Conservation (phyloP, 345 rosid species). For the Moricandia moricandioides region DNA sequence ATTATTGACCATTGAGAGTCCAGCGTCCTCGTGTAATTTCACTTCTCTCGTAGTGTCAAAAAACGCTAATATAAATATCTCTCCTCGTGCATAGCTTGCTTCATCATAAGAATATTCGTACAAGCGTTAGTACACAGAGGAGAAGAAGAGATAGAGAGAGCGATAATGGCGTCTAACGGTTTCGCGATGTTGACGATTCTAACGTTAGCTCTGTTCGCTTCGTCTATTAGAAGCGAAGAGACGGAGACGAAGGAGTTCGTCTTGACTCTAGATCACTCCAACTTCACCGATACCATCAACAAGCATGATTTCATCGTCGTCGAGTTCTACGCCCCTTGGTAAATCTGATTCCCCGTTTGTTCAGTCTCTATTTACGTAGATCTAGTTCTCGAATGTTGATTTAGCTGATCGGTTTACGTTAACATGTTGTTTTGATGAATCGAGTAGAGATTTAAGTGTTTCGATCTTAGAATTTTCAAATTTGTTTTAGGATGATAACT, state of each 20-base stretch:
- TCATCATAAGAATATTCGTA: neutral
- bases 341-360: neutral
- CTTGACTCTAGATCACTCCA: constrained; percentile 80
- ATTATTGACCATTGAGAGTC: neutral
- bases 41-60: neutral
- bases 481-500: neutral
- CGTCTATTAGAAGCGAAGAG: constrained; percentile 47
- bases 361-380: neutral
- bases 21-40: constrained; percentile 1
- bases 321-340: constrained; percentile 99
- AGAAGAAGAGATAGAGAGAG: neutral
- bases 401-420: neutral
- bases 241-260: constrained; percentile 72
- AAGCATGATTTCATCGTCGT: constrained; percentile 89
- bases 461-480: neutral
- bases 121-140: neutral
- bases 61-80: neutral
- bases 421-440: neutral
- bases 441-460: neutral
- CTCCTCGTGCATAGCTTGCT: neutral
- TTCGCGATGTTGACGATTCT: constrained; percentile 38
- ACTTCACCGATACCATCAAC: constrained; percentile 72
- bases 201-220: constrained; percentile 37
- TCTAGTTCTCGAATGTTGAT: neutral
- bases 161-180: constrained; percentile 49